phyloP scores from a whole-genome alignment of 306 rosid species.

The Begonia peltatifolia region DNA sequence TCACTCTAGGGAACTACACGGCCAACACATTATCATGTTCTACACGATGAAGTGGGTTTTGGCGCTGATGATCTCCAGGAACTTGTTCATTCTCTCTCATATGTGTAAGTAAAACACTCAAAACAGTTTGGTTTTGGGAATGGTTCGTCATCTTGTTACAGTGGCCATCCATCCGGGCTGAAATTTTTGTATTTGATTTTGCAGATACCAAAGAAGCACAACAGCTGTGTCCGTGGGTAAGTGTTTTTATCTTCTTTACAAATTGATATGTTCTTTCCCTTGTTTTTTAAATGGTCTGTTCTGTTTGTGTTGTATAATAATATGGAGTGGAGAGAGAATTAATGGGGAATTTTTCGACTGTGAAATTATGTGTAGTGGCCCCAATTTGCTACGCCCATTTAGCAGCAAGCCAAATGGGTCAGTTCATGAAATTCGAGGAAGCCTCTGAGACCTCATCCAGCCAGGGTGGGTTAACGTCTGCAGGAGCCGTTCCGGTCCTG shows the following conservation, averaged over 20 bases:
- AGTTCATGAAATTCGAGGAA: slow-evolving; percentile 69
- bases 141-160: background rate
- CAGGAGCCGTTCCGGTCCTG: slow-evolving; percentile 57
- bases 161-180: background rate
- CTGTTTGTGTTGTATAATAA: too few relatives aligned
- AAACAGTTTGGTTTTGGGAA: background rate
- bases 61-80: slow-evolving; percentile 79
- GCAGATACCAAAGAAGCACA: slow-evolving; percentile 89
- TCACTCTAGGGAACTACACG: slow-evolving; percentile 63
- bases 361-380: slow-evolving; percentile 44
- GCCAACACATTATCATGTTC: slow-evolving; percentile 84
- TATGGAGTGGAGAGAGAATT: too few relatives aligned
- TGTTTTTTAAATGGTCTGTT: too few relatives aligned
- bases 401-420: slow-evolving; percentile 69
- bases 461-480: slow-evolving; percentile 43
- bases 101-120: slow-evolving; percentile 50
- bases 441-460: slow-evolving; percentile 70
- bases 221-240: slow-evolving; percentile 88
- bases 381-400: slow-evolving; percentile 85
- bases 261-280: too few relatives aligned
- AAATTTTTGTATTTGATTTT: background rate
- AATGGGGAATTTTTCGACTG: background rate
- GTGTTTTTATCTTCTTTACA: background rate
- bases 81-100: slow-evolving; percentile 82
- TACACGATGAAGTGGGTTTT: slow-evolving; percentile 65